These are phyloP conservation scores for Dactylorhiza incarnata DNA, from an alignment of 106 monocot species.

Conservation along the genomic window DNA sequence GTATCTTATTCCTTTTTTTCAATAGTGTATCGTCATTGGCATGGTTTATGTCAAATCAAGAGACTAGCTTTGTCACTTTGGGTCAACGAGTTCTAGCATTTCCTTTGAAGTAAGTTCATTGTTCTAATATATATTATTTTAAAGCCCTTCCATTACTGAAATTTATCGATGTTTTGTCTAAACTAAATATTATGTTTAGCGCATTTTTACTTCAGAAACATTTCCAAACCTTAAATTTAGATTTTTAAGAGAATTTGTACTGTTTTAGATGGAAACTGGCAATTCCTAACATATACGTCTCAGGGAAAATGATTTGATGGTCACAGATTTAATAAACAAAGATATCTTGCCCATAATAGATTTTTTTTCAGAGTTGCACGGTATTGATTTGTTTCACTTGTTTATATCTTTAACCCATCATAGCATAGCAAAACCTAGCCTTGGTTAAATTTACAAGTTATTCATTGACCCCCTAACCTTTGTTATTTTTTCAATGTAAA, in stretches of 20 bases:
- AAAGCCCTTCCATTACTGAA: not conserved
- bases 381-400: not conserved
- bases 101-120: slow-evolving; percentile 73
- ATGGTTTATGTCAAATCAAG: slow-evolving; percentile 97
- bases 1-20: slow-evolving; percentile 2
- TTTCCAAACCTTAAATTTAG: not conserved
- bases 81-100: slow-evolving; percentile 90
- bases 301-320: not conserved
- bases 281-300: not conserved
- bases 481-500: not conserved
- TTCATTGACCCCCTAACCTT: not conserved
- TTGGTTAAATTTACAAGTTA: not conserved
- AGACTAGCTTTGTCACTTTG: slow-evolving; percentile 98
- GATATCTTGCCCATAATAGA: not conserved
- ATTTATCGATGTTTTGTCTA: not conserved
- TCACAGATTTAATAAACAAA: not conserved
- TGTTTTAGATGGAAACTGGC: not conserved
- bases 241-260: not conserved
- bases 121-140: not conserved
- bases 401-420: not conserved
- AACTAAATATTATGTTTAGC: not conserved
- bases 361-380: not conserved
- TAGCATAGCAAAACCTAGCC: not conserved
- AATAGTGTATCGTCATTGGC: slow-evolving; percentile 89
- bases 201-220: not conserved